phyloP scores from a whole-genome alignment of 306 rosid genomes.

The Trifolium dubium region DNA sequence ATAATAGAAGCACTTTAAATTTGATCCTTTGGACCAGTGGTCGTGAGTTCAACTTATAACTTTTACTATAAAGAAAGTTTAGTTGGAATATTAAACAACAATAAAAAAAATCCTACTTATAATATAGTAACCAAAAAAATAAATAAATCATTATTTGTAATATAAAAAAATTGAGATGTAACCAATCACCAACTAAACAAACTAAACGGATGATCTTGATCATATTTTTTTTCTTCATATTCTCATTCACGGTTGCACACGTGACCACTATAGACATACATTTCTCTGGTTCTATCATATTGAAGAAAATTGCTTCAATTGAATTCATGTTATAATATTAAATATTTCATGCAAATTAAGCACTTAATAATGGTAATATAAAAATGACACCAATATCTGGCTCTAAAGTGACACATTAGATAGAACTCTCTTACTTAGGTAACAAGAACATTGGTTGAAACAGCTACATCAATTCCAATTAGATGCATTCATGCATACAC shows the following conservation, averaged over 20 bases:
- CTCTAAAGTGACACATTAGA: constrained; percentile 30
- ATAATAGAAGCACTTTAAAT: no score
- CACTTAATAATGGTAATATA: not conserved
- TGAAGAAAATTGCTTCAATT: constrained; percentile 15
- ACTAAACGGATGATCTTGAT: no score
- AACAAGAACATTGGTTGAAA: constrained; percentile 55
- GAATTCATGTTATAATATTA: constrained; percentile 2
- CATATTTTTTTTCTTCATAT: not conserved
- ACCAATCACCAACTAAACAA: constrained; percentile 1
- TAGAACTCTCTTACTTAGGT: constrained; percentile 39
- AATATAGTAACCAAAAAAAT: not conserved
- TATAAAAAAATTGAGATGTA: not conserved
- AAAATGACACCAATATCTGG: constrained; percentile 4
- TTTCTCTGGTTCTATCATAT: not conserved
- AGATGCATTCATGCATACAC: constrained; percentile 38
- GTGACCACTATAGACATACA: not conserved
- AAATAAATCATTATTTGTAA: not conserved
- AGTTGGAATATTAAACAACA: no score
- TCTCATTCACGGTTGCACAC: constrained; percentile 21
- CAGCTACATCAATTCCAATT: constrained; percentile 43
- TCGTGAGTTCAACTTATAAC: no score
- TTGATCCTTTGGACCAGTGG: no score
- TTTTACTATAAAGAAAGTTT: no score
- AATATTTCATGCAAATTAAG: not conserved
- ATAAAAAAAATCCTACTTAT: no score